Conservation (phyloP, 208 protist species). For the Crithidia brevicula region DNA sequence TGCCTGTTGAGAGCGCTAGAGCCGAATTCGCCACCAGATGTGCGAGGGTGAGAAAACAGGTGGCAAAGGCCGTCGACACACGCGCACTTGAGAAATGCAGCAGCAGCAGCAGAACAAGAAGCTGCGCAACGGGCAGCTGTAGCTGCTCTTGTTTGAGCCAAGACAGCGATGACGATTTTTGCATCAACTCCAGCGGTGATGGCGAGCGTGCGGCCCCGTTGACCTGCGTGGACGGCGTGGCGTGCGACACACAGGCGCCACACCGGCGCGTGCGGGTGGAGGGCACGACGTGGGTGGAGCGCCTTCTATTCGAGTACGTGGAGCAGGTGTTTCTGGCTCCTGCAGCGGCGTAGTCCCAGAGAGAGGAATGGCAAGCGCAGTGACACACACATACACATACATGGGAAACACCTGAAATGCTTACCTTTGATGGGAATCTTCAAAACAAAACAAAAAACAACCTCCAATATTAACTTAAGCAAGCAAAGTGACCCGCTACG, state of each 20-base stretch:
- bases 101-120: background rate
- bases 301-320: slow-evolving; percentile 48
- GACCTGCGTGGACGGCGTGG: background rate
- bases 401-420: too few species aligned
- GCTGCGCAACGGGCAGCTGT: background rate
- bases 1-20: too few species aligned
- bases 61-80: background rate
- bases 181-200: background rate
- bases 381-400: too few species aligned
- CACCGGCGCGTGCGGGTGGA: slow-evolving; percentile 30
- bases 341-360: background rate
- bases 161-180: background rate
- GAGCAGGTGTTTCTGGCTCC: slow-evolving; percentile 27
- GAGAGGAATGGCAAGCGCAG: background rate
- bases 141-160: background rate
- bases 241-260: background rate
- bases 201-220: background rate
- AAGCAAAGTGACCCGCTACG: too few species aligned
- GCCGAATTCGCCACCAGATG: too few species aligned
- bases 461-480: too few species aligned
- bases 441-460: too few species aligned
- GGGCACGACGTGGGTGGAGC: slow-evolving; percentile 54
- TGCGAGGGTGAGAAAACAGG: too few species aligned
- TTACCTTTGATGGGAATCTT: too few species aligned
- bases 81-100: background rate